Evolutionary conservation across 305 asterid genomes (phyloP), one percentile per base, ranked within the genome.

Genomic region (Striga hermonthica): DNA sequence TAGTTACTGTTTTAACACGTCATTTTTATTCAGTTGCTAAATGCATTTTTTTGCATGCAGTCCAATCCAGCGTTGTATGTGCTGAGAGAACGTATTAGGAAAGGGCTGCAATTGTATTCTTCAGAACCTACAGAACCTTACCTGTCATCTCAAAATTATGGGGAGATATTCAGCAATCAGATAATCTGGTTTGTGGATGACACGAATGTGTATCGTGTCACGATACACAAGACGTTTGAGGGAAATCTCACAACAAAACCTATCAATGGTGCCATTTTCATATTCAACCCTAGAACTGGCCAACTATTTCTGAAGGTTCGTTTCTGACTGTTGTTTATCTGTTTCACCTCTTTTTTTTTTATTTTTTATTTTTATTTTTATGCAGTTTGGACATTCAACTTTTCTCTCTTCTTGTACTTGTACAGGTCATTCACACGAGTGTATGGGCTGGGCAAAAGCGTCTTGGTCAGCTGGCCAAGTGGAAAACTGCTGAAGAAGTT

Each of bases 361-460:
- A 0, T 22, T 22, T 22, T 22, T 47, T 52, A 8, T 39, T 53
- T 44, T 16, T 13, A 31, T 7, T 47, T 16, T 44, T 38, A 49
- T 65, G 39, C 68, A 36, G 53, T 60, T 38, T 45, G 13, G 36
- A 34, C 64, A 58, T 65, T 8, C 15, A 50, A 10, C 52, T 54
- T 12, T 57, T 36, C 36, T 14, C 3, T 8, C 7, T 66, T 6
- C 50, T 3, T 65, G 12, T 67, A 28, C 5, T 13, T 39, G 70
- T 72, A 54, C 85, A 92, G 98, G 99, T 94, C 73, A 94, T 94
- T 73, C 99, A 94, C 79, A 94, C 99, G 43, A 94, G 99, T 62
- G 99, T 94, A 35, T 94, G 99, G 99, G 99, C 99, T 58, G 99
- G 99, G 68, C 99, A 94, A 77, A 94, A 94, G 78, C 95, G 99